Evolutionary conservation across 352 stramenopile genomes (phyloP), one percentile per base, ranked within the genome.

Genomic region (Pythium aphanidermatum): DNA sequence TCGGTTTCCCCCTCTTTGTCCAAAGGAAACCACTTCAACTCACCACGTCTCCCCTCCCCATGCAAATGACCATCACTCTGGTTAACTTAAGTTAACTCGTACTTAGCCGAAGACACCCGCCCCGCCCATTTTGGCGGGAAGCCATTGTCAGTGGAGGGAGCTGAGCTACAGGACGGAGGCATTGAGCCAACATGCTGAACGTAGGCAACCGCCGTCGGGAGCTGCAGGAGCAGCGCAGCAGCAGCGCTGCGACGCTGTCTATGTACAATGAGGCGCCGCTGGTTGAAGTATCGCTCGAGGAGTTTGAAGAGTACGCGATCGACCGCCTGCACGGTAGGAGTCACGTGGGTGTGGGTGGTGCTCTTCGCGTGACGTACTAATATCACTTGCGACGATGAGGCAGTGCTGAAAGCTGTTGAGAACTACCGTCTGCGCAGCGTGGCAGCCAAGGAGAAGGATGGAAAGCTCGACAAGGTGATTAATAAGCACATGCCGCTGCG

Each of bases 271-370:
- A 97, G 39, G 76, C 94, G 45, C 96, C 96, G 16, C 67, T 83
- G 32, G 79, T 97, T 11, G 96, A 99, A 66, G 77, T 99, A 32
- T 98, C 86, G 54, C 66, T 99, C 27, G 95, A 99, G 60, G 90
- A 99, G 58, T 99, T 99, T 80, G 96, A 99, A 67, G 79, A 97
- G 39, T 97, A 97, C 64, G 95, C 96, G 4, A 92, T 99, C 38
- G 93, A 98, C 52, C 72, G 96, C 4, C 72, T 99, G 58, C 90
- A 97, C 32, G 65, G 83, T 86, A 46, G 49, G 38, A 4, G 25
- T 13, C 26, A 17, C 9, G 2, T 26, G 28, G 3, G 37, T 40
- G 39, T 5, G 28, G 17, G 16, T n/a, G n/a, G n/a, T n/a, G n/a
- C n/a, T n/a, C n/a, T n/a, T n/a, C n/a, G n/a, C n/a, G n/a, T n/a